phyloP scores from a whole-genome alignment of 2,329 filamentous ascomycete genomes.

The Zasmidium cellare region DNA sequence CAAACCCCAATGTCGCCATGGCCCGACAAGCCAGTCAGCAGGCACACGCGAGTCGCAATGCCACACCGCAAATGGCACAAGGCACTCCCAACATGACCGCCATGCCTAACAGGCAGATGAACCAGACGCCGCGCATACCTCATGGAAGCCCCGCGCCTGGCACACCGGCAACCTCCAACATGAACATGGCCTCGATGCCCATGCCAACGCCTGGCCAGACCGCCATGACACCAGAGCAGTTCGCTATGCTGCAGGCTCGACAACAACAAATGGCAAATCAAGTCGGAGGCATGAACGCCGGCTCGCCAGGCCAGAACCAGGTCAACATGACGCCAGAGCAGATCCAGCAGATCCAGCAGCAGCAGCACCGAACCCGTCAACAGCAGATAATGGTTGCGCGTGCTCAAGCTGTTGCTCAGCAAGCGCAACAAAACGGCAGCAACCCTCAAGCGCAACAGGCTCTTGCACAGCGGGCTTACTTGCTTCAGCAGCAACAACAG shows the following conservation, averaged over 20 bases:
- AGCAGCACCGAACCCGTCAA: slow-evolving; percentile 31
- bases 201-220: slow-evolving; percentile 30
- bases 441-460: slow-evolving; percentile 26
- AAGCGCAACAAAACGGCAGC: slow-evolving; percentile 6
- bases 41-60: slow-evolving; percentile 33
- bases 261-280: slow-evolving; percentile 33
- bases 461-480: slow-evolving; percentile 19
- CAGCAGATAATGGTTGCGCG: slow-evolving; percentile 31
- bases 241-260: slow-evolving; percentile 34
- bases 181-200: slow-evolving; percentile 26
- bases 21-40: slow-evolving; percentile 40
- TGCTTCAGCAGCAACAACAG: slow-evolving; percentile 28
- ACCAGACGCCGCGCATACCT: slow-evolving; percentile 37
- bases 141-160: slow-evolving; percentile 35
- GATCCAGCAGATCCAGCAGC: slow-evolving; percentile 38
- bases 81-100: slow-evolving; percentile 39
- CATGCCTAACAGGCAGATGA: slow-evolving; percentile 37
- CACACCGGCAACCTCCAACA: slow-evolving; percentile 20
- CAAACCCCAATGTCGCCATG: slow-evolving; percentile 36
- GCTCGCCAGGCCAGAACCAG: slow-evolving; percentile 18
- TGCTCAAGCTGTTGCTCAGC: slow-evolving; percentile 16
- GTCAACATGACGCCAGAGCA: slow-evolving; percentile 31
- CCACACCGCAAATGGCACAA: slow-evolving; percentile 40
- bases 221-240: slow-evolving; percentile 32
- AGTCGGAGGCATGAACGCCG: slow-evolving; percentile 17